Conservation (phyloP, 805 yeast genomes). For the Lipomyces mesembrius region DNA sequence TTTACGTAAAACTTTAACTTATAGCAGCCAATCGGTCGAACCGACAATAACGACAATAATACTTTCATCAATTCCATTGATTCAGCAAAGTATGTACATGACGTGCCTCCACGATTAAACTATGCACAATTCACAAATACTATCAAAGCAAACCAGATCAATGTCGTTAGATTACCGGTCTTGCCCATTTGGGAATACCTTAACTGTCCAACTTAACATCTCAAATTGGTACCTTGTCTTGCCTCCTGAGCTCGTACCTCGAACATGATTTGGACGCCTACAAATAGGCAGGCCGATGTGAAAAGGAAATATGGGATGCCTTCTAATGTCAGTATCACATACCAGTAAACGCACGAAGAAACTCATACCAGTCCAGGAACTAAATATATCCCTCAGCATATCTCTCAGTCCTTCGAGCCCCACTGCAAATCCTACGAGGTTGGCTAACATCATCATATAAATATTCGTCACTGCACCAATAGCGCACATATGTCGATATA, state of each 20-base stretch:
- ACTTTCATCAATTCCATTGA: not conserved
- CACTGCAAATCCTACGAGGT: constrained; percentile 90
- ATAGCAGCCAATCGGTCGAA: no score
- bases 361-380: constrained; percentile 63
- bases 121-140: not conserved
- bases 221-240: constrained; percentile 78
- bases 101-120: not conserved
- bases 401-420: constrained; percentile 82
- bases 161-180: not conserved
- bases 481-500: constrained; percentile 85
- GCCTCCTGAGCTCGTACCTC: constrained; percentile 86
- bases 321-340: constrained; percentile 4
- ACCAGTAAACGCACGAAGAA: not conserved
- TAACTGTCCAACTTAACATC: constrained; percentile 56
- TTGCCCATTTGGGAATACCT: not conserved
- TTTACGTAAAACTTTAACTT: not conserved
- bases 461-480: constrained; percentile 86
- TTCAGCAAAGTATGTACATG: not conserved
- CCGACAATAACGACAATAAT: no score
- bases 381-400: constrained; percentile 70
- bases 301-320: constrained; percentile 53
- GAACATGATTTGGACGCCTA: constrained; percentile 92
- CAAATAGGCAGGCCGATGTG: constrained; percentile 70
- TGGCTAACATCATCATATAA: constrained; percentile 98
- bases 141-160: not conserved